Base-by-base conservation (phyloP, 2,329 filamentous ascomycete genomes). In the Aspergillus brasiliensis region DNA sequence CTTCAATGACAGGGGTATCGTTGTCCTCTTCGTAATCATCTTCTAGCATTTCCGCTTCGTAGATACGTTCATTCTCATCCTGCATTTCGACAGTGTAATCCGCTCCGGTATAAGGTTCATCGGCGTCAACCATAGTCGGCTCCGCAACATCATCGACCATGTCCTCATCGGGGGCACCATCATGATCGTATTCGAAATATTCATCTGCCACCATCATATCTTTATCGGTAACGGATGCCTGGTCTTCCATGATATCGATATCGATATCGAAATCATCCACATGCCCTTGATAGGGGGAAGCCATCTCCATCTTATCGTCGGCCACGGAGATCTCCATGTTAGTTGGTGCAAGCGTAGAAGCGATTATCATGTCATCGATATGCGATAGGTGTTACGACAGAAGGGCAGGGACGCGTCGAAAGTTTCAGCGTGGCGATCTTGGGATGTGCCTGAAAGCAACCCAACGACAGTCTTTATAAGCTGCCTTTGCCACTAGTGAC, bases 191-290 rank as follows among this genome's bases (percentile, higher is more conserved):
- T 34, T 75, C 73, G 13, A 67, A 67, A 59, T 62, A 76, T 21
- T 80, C 70, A 65, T 80, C 73, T 48, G 73, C 71, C 42, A 78
- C 76, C 59, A 76, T 77, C 70, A 78, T 74, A 47, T 75, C 73
- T 57, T 77, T 76, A 65, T 88, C 86, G 65, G 85, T 81, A 51
- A 85, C 77, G 56, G 86, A 84, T 59, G 81, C 79, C 64, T 86
- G 82, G 65, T 86, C 83, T 60, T 88, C 72, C 67, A 78, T 75
- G 61, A 82, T 71, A 65, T 86, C 85, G 61, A 88, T 79, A 65
- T 88, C 86, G 61, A 88, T 85, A 78, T 67, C 83, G 78, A 68
- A 88, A 78, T 80, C 80, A 66, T 84, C 83, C 52, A 78, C 78
- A 56, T 76, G 73, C 3, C 73, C 74, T 28, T 76, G 69, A 44